Evolutionary conservation across 805 yeast species (phyloP).

Genomic region (Metschnikowia cerradonensis): DNA sequence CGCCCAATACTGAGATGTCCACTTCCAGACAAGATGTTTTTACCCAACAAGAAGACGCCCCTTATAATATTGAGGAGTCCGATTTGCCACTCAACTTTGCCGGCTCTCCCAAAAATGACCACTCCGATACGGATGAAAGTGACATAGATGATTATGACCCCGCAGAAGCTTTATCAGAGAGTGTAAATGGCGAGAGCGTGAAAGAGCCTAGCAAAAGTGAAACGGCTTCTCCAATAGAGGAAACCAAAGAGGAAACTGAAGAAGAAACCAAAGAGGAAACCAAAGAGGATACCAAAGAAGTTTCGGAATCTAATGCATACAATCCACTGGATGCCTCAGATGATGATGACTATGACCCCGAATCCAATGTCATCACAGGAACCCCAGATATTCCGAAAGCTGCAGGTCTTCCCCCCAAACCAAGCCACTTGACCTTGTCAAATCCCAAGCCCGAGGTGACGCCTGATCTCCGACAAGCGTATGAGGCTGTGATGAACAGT

Average conservation of each 20-base stretch:
- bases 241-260: not conserved
- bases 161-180: not conserved
- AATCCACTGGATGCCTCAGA: not conserved
- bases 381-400: not conserved
- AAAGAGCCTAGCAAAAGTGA: not conserved
- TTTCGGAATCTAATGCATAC: no score
- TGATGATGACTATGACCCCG: constrained; percentile 18
- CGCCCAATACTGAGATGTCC: not conserved
- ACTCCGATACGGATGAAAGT: not conserved
- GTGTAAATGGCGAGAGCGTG: not conserved
- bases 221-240: not conserved
- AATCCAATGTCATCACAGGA: constrained; percentile 1
- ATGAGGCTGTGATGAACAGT: constrained; percentile 34
- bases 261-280: not conserved
- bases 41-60: not conserved
- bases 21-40: no score
- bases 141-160: constrained; percentile 1
- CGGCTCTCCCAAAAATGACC: not conserved
- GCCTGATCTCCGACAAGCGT: constrained; percentile 27
- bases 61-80: not conserved
- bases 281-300: no score
- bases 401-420: constrained; percentile 12
- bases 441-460: constrained; percentile 4
- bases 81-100: not conserved
- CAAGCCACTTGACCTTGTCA: constrained; percentile 10